These are phyloP conservation scores for Rhizopus delemar DNA, from an alignment of 371 early-diverging fungal species.

Conservation along the genomic window DNA sequence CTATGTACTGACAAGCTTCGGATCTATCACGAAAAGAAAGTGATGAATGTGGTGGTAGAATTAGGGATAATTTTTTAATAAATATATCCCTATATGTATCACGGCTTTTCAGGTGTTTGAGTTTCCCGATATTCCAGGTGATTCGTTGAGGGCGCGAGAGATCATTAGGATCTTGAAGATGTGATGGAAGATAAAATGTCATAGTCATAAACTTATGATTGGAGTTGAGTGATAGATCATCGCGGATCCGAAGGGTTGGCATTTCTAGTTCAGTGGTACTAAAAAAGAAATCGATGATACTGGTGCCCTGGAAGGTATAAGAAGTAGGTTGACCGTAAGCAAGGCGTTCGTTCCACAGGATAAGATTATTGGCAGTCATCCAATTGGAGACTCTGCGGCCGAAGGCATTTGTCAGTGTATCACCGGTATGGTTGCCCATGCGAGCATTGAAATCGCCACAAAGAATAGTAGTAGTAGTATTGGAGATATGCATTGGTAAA, in stretches of 20 bases:
- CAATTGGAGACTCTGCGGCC: background rate
- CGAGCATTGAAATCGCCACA: conserved; percentile 7
- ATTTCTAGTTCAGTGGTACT: conserved; percentile 2
- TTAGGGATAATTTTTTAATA: too few relatives aligned
- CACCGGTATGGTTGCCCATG: background rate
- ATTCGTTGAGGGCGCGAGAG: too few relatives aligned
- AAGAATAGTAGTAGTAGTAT: background rate
- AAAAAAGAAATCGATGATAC: conserved; percentile 6
- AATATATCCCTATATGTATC: too few relatives aligned
- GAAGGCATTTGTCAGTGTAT: background rate
- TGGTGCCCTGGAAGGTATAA: background rate
- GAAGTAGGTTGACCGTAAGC: conserved; percentile 16
- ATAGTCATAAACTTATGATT: too few relatives aligned
- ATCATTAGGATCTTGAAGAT: too few relatives aligned
- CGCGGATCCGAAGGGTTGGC: background rate
- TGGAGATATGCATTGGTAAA: background rate
- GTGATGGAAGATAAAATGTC: too few relatives aligned
- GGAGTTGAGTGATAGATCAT: conserved; percentile 4
- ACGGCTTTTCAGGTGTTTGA: too few relatives aligned
- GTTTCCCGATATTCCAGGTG: too few relatives aligned
- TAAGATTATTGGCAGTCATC: background rate
- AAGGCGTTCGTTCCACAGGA: conserved; percentile 7
- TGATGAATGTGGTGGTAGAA: too few relatives aligned
- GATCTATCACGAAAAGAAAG: too few relatives aligned
- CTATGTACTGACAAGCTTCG: too few relatives aligned